Evolutionary conservation across 2,329 filamentous ascomycete species (phyloP), one percentile per base, ranked within the genome.

Genomic region (Botrytis paeoniae): DNA sequence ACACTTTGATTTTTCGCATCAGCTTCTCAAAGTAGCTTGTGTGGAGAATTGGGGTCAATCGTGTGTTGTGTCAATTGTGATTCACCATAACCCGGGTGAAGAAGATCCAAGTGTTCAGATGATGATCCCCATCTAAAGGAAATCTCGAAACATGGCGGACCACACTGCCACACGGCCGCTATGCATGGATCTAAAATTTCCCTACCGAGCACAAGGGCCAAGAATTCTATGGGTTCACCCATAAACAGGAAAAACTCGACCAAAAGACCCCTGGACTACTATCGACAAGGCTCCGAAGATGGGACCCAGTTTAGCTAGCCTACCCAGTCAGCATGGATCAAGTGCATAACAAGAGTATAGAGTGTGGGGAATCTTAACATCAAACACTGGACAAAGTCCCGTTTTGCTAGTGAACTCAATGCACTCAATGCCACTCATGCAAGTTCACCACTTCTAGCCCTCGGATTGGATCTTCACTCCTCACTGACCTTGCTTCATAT

Each of bases 321-420:
- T 57, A 69, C 63, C 63, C 54, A 72, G 74, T 77, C 70, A 75
- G 73, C 76, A 77, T 77, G 78, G 78, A 73, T 77, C 74, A 76
- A 74, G 71, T 74, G 75, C 75, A 74, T 68, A 74, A 75, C 51
- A 69, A 54, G 37, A 64, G 62, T 43, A 43, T 25, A 72, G 68
- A 77, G 76, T 79, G 77, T 80, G 78, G 79, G 77, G 78, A 79
- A 77, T 77, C 73, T 78, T 73, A 80, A 80, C 79, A 73, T 80
- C 78, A 80, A 80, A 80, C 79, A 80, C 78, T 78, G 73, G 78
- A 74, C 78, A 75, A 25, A 79, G 76, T 77, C 74, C 74, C 73
- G 73, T 73, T 75, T 78, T 75, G 74, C 65, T 74, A 74, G 70
- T 76, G 77, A 77, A 76, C 76, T 80, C 75, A 78, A 80, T 80